Base-by-base conservation (phyloP, 441 rosid genomes). In the Biscutella auriculata region DNA sequence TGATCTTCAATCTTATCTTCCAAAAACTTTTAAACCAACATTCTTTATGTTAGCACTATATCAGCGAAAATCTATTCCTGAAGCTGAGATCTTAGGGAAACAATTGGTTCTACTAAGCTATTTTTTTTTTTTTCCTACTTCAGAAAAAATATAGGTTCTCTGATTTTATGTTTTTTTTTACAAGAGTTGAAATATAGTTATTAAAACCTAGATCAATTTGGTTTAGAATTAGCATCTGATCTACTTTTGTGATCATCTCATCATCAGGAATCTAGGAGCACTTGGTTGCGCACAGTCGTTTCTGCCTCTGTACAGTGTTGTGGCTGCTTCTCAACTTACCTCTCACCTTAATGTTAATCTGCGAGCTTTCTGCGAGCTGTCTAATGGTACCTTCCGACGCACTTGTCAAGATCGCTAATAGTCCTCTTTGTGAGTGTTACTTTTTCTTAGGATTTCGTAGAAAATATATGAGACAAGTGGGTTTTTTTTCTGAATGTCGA, bases 371-470 rank as follows among this genome's bases (percentile, higher is more conserved):
- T 82, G 93, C 72, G 91, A 88, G 82, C 76, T 93, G 86, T 81
- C 87, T 83, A 84, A 93, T 48, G 98, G 98, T 93, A 88, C 90
- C 97, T 84, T 85, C 84, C 43, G 62, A 73, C 87, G 87, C 65
- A 71, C 98, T 87, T 88, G 93, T 93, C 95, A 60, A 72, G 98
- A 93, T 84, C 95, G 95, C 90, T 93, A 92, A 53, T 83, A 58
- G 73, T 83, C 73, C 35, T 73, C 84, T 85, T 87, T 79, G 98
- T 86, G 96, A 83, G 95, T 88, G 78, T 76, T 80, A 68, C 76
- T 61, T 66, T 19, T 80, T 69, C 77, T 56, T 80, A 80, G 81
- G 93, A 72, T 45, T 55, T 13, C 37, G 32, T 55, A 57, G 54
- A 53, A 61, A 57, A 36, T 19, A 61, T 4, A 8, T 53, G 45